Conservation (phyloP, 2,329 filamentous ascomycete genomes). For the Fusarium hostae region DNA sequence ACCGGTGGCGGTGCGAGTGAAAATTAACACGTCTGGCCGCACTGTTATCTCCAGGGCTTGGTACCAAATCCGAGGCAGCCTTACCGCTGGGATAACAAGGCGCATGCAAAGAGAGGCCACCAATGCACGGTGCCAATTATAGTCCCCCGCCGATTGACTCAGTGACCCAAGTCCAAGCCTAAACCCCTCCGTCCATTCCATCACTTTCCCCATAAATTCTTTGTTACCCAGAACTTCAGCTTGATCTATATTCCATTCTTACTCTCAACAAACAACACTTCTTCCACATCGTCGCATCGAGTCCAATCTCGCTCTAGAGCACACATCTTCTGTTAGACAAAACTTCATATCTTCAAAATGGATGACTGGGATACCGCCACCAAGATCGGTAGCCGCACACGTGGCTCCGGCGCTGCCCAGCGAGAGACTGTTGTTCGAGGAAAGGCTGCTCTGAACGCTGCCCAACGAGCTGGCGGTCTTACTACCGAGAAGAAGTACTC, state of each 20-base stretch:
- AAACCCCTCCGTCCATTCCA: conserved; percentile 46
- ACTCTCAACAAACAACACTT: conserved; percentile 28
- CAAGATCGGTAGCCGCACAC: conserved; percentile 91
- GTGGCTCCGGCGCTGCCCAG: conserved; percentile 70
- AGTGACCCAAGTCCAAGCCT: conserved; percentile 35
- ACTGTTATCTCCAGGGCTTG: conserved; percentile 11
- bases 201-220: conserved; percentile 48
- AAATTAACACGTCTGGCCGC: conserved; percentile 15
- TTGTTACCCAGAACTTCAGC: conserved; percentile 32
- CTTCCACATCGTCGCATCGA: not conserved
- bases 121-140: conserved; percentile 34
- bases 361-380: conserved; percentile 87
- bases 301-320: not conserved
- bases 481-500: conserved; percentile 91
- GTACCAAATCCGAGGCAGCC: conserved; percentile 16
- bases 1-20: conserved; percentile 40
- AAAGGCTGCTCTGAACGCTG: conserved; percentile 86
- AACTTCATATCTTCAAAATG: conserved; percentile 62
- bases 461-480: conserved; percentile 80
- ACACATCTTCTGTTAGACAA: conserved; percentile 22
- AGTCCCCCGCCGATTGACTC: conserved; percentile 53
- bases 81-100: conserved; percentile 19
- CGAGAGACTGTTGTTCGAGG: conserved; percentile 92
- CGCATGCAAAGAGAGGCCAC: conserved; percentile 34
- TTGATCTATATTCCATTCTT: conserved; percentile 32